These are phyloP conservation scores for Magnusiomyces fungicola DNA, from an alignment of 1,139 yeast species.

Conservation along the genomic window DNA sequence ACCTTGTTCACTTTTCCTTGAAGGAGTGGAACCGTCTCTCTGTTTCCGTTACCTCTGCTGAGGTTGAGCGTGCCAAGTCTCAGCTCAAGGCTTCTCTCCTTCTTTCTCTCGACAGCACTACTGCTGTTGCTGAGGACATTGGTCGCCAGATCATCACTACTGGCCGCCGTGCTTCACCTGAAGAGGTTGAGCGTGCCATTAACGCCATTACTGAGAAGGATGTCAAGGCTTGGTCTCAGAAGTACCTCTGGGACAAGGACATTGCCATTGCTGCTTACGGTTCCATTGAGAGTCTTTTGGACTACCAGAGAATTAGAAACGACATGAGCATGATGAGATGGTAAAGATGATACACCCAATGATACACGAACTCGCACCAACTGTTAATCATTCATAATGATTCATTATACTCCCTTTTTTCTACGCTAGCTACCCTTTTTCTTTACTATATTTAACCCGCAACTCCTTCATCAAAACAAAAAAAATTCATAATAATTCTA, in stretches of 20 bases:
- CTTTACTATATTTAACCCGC: no score
- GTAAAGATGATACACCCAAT: constrained; percentile 8
- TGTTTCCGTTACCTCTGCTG: constrained; percentile 73
- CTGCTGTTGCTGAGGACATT: constrained; percentile 95
- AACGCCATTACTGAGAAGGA: constrained; percentile 73
- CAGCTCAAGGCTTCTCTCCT: constrained; percentile 89
- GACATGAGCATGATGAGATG: constrained; percentile 32
- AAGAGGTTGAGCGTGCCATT: constrained; percentile 80
- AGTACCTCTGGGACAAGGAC: constrained; percentile 69
- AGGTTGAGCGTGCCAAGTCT: constrained; percentile 89
- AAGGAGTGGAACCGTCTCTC: constrained; percentile 87
- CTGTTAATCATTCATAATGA: neutral
- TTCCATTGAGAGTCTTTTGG: constrained; percentile 56
- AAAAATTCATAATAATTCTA: neutral
- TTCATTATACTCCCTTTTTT: no score
- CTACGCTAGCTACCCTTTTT: no score
- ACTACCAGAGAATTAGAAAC: constrained; percentile 46
- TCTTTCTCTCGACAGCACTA: constrained; percentile 85
- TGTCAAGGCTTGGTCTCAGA: constrained; percentile 83
- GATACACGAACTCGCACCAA: no score
- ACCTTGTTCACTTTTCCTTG: constrained; percentile 62
- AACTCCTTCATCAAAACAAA: no score
- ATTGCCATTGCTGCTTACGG: constrained; percentile 90
- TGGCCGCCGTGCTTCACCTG: constrained; percentile 84
- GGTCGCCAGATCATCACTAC: constrained; percentile 96